phyloP scores from a whole-genome alignment of 371 early-diverging fungal genomes.

The Haplosporangium sp. region DNA sequence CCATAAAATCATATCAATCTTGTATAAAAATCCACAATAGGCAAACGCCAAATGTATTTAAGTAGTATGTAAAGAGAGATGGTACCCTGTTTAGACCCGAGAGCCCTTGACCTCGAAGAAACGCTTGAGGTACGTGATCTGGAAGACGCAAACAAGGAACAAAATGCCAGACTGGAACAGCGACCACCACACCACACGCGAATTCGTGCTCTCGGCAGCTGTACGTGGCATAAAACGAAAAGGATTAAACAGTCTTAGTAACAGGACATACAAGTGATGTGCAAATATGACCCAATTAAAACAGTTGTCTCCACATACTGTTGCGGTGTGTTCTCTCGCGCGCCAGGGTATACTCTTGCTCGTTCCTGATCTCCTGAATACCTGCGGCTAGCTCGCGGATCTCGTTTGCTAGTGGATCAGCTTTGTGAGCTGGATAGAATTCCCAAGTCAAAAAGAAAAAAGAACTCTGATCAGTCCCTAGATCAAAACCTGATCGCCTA shows the following conservation, averaged over 20 bases:
- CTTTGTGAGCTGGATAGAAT: conserved; percentile 20
- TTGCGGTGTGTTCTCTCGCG: conserved; percentile 74
- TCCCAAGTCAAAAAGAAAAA: not conserved
- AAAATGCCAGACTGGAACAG: conserved; percentile 67
- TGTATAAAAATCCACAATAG: too few relatives aligned
- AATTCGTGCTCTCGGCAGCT: conserved; percentile 80
- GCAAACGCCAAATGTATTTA: too few relatives aligned
- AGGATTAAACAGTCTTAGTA: not conserved
- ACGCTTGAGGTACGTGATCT: conserved; percentile 76
- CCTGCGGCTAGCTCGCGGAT: conserved; percentile 72
- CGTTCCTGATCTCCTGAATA: conserved; percentile 70
- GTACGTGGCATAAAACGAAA: not conserved
- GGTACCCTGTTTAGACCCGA: too few relatives aligned
- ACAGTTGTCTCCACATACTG: conserved; percentile 60
- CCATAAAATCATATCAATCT: too few relatives aligned
- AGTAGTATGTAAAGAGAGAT: too few relatives aligned
- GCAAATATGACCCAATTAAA: not conserved
- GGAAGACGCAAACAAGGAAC: conserved; percentile 69
- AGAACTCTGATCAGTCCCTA: not conserved
- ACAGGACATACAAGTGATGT: not conserved
- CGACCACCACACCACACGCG: conserved; percentile 81
- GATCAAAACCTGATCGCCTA: not conserved
- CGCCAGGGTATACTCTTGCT: conserved; percentile 75
- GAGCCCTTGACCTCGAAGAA: conserved; percentile 79
- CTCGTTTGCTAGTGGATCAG: conserved; percentile 70